phyloP scores from a whole-genome alignment of 352 stramenopile species.

The Ophiocytium majus region DNA sequence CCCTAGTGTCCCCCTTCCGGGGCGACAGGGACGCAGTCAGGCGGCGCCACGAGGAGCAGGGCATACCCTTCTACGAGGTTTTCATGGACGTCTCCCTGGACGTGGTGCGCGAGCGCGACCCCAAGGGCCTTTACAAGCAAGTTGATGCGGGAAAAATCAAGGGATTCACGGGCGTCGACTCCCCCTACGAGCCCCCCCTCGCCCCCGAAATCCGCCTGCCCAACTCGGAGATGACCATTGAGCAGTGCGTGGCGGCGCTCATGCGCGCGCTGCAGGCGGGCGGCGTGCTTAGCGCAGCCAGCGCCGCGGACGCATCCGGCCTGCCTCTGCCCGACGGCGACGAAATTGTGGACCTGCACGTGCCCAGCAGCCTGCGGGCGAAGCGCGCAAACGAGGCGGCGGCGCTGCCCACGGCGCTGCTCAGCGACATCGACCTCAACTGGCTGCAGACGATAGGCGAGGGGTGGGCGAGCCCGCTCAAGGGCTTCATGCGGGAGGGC shows the following conservation, averaged over 20 bases:
- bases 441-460: constrained; percentile 96
- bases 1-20: constrained; percentile 92
- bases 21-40: constrained; percentile 85
- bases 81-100: constrained; percentile 95
- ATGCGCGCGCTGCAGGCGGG: constrained; percentile 68
- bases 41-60: constrained; percentile 84
- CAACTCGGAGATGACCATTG: constrained; percentile 88
- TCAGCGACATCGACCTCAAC: constrained; percentile 93
- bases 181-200: constrained; percentile 92
- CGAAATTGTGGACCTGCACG: constrained; percentile 78
- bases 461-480: constrained; percentile 89
- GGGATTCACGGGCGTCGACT: constrained; percentile 97
- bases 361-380: constrained; percentile 57
- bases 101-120: constrained; percentile 91
- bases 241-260: constrained; percentile 74
- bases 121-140: constrained; percentile 89
- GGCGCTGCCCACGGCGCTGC: constrained; percentile 79
- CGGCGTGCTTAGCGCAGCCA: constrained; percentile 71
- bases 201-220: constrained; percentile 88
- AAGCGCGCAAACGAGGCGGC: constrained; percentile 60
- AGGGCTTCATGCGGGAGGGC: constrained; percentile 95
- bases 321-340: constrained; percentile 79
- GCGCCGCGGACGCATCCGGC: constrained; percentile 64
- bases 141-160: constrained; percentile 91
- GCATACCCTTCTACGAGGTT: constrained; percentile 94